Evolutionary conservation across 2,329 filamentous ascomycete genomes (phyloP).

Genomic region (Cryphonectria parasitica): DNA sequence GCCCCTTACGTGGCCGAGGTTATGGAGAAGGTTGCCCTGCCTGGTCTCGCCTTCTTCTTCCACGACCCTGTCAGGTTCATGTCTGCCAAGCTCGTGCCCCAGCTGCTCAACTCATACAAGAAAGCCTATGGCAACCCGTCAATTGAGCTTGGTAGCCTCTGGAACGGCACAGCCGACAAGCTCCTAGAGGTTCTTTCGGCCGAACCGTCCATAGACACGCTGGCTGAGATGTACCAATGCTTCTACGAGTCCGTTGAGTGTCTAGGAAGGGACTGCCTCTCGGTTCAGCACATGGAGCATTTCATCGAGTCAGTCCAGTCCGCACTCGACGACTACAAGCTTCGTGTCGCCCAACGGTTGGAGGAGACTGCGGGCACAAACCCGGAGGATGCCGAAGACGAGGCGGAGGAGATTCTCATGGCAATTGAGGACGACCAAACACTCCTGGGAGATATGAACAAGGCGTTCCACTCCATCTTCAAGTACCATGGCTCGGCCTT

Average conservation of each 20-base stretch:
- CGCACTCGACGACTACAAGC: conserved; percentile 90
- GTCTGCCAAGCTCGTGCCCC: conserved; percentile 91
- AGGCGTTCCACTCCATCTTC: conserved; percentile 98
- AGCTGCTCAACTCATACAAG: conserved; percentile 92
- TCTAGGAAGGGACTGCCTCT: conserved; percentile 82
- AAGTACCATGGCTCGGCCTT: conserved; percentile 90
- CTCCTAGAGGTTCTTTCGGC: conserved; percentile 90
- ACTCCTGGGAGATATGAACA: conserved; percentile 98
- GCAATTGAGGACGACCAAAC: conserved; percentile 98
- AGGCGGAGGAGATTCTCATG: conserved; percentile 82
- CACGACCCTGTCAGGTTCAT: conserved; percentile 96
- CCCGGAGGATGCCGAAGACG: conserved; percentile 84
- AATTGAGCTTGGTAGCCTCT: conserved; percentile 77
- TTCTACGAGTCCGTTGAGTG: conserved; percentile 99
- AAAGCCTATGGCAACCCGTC: conserved; percentile 84
- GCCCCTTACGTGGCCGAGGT: conserved; percentile 90
- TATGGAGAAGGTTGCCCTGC: conserved; percentile 94
- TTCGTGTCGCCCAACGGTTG: conserved; percentile 78
- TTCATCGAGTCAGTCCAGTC: conserved; percentile 88
- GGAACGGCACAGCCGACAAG: conserved; percentile 85
- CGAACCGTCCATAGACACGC: conserved; percentile 92
- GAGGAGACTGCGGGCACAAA: conserved; percentile 77
- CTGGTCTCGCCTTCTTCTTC: conserved; percentile 97
- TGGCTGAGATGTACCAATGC: conserved; percentile 99
- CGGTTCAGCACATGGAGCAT: conserved; percentile 74